These are phyloP conservation scores for Talaromyces trachyspermus DNA, from an alignment of 495 filamentous ascomycete species.

Conservation along the genomic window DNA sequence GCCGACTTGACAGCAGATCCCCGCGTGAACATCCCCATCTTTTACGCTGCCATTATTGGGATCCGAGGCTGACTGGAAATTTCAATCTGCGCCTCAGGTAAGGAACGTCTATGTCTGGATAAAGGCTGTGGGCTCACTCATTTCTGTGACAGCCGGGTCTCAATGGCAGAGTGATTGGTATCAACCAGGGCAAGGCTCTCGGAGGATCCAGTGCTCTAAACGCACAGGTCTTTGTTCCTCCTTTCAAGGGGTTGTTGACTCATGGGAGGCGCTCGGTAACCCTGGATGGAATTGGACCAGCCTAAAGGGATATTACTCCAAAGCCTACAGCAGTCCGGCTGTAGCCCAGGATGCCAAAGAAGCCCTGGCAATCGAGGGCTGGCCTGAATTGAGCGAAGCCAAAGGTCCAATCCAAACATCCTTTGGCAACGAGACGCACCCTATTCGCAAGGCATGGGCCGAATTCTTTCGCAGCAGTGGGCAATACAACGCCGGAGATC, in stretches of 20 bases:
- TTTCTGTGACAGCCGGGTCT: too few species aligned
- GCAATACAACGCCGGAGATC: too few species aligned
- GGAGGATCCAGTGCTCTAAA: constrained; percentile 12
- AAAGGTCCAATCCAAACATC: too few species aligned
- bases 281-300: background rate
- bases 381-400: too few species aligned
- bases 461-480: too few species aligned
- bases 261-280: background rate
- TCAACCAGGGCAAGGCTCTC: constrained; percentile 31
- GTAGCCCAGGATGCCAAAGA: too few species aligned
- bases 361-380: too few species aligned
- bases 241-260: background rate
- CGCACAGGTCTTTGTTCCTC: background rate
- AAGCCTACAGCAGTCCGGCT: too few species aligned
- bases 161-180: too few species aligned
- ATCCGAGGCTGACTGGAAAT: constrained; percentile 26
- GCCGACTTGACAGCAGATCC: constrained; percentile 9
- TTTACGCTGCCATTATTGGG: constrained; percentile 12
- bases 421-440: too few species aligned
- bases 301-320: too few species aligned
- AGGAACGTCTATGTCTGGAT: constrained; percentile 14
- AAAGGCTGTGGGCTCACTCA: constrained; percentile 15
- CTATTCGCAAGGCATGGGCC: too few species aligned
- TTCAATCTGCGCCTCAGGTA: constrained; percentile 26
- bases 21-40: background rate